phyloP scores from a whole-genome alignment of 768 basidiomycete species.

The Pulveroboletus sp. region DNA sequence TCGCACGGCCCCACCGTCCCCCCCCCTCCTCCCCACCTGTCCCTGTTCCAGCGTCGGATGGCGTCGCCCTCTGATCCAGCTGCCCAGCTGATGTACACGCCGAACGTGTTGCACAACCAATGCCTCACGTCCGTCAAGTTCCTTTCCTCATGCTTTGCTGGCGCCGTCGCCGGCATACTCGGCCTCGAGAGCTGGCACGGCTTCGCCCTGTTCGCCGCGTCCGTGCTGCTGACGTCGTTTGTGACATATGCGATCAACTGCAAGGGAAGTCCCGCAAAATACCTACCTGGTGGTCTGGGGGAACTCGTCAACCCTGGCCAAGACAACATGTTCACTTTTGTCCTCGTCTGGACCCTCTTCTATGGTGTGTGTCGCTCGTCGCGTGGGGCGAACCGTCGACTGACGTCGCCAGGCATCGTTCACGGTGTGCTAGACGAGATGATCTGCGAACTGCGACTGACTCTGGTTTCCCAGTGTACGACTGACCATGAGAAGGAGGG shows the following conservation, averaged over 20 bases:
- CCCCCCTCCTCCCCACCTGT: too few relatives aligned
- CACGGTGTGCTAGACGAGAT: slow-evolving; percentile 35
- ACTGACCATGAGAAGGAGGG: not conserved
- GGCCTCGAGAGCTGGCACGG: slow-evolving; percentile 84
- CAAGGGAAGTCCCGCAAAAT: slow-evolving; percentile 57
- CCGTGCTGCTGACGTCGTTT: slow-evolving; percentile 63
- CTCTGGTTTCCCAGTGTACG: slow-evolving; percentile 35
- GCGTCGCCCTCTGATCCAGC: slow-evolving; percentile 45
- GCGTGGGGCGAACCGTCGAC: not conserved
- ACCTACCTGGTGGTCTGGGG: slow-evolving; percentile 54
- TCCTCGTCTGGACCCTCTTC: slow-evolving; percentile 91
- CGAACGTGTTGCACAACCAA: slow-evolving; percentile 63
- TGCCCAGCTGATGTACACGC: slow-evolving; percentile 58
- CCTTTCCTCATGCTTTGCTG: slow-evolving; percentile 77
- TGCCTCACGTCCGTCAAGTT: slow-evolving; percentile 68
- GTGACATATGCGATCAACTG: slow-evolving; percentile 70
- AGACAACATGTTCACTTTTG: slow-evolving; percentile 87
- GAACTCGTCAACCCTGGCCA: slow-evolving; percentile 81
- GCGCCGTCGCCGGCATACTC: slow-evolving; percentile 83
- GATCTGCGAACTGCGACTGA: slow-evolving; percentile 6
- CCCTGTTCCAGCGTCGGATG: slow-evolving; percentile 28
- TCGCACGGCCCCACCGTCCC: too few relatives aligned
- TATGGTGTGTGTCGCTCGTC: slow-evolving; percentile 56
- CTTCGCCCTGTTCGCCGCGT: slow-evolving; percentile 68
- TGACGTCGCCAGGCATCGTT: slow-evolving; percentile 37